These are phyloP conservation scores for Selenicereus undatus DNA, from an alignment of 148 eudicot genomes.

Conservation along the genomic window DNA sequence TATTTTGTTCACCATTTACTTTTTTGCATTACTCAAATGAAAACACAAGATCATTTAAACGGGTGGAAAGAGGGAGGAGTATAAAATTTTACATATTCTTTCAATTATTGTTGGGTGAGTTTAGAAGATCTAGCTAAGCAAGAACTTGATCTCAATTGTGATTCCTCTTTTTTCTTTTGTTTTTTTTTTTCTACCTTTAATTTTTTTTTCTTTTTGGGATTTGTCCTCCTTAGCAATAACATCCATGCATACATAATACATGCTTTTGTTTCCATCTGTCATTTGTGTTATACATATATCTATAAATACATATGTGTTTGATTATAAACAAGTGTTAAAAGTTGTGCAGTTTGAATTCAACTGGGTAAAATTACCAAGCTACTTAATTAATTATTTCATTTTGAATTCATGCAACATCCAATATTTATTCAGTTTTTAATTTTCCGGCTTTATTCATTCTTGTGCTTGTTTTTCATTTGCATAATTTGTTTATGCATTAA, in stretches of 20 bases:
- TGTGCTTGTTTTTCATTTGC: too few relatives aligned
- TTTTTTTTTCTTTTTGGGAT: not conserved
- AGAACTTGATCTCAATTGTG: not conserved
- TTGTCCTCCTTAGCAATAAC: conserved; percentile 1
- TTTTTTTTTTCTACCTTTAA: not conserved
- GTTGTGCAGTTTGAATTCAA: not conserved
- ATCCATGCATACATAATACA: not conserved
- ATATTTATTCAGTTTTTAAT: too few relatives aligned
- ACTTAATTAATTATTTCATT: not conserved
- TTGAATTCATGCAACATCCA: not conserved
- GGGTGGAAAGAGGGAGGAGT: not conserved
- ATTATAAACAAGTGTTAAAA: not conserved
- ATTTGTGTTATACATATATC: not conserved
- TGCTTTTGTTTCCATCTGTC: not conserved
- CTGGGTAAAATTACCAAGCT: not conserved
- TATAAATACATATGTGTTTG: not conserved
- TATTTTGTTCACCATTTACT: not conserved
- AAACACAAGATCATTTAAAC: not conserved
- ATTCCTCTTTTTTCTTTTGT: not conserved
- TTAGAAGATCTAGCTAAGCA: not conserved
- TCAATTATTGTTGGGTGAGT: conserved; percentile 1
- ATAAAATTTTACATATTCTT: not conserved
- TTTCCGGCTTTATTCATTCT: too few relatives aligned
- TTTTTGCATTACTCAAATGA: not conserved
- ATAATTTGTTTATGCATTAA: too few relatives aligned